Percentiles rank a stretch among this genome's conserved stretches.
Conservation (phyloP, 805 yeast genomes). For the Hanseniaspora occidentalis region DNA sequence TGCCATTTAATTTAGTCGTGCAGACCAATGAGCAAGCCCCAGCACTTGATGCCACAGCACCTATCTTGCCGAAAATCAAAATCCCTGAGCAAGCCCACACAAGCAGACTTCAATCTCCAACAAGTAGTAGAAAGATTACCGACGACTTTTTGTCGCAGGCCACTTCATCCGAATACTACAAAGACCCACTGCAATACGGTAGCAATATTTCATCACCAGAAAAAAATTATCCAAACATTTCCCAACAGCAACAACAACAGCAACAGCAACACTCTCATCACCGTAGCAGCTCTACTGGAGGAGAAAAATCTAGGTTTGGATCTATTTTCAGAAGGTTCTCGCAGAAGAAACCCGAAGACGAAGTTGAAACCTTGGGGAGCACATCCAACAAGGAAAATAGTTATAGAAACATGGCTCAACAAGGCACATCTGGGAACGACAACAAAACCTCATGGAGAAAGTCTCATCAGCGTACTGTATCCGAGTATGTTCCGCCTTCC, state of each 20-base stretch:
- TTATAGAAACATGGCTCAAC: too few relatives aligned
- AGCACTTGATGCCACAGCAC: slow-evolving; percentile 6
- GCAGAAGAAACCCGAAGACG: slow-evolving; percentile 18
- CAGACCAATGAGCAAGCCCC: too few relatives aligned
- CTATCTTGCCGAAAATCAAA: slow-evolving; percentile 30
- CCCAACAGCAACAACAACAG: background rate
- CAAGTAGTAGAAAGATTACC: slow-evolving; percentile 23
- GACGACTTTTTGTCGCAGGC: slow-evolving; percentile 7
- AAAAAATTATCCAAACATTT: background rate
- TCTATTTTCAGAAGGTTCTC: slow-evolving; percentile 25
- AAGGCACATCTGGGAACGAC: slow-evolving; percentile 6
- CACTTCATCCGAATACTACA: background rate
- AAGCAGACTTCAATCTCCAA: slow-evolving; percentile 34
- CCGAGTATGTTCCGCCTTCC: slow-evolving; percentile 22
- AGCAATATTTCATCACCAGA: slow-evolving; percentile 2
- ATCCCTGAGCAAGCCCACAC: slow-evolving; percentile 39
- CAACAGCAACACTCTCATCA: too few relatives aligned
- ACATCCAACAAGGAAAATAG: too few relatives aligned
- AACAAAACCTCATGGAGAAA: slow-evolving; percentile 10
- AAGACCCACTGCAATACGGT: background rate
- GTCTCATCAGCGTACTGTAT: slow-evolving; percentile 28
- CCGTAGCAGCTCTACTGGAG: too few relatives aligned
- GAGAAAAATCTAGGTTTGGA: slow-evolving; percentile 20
- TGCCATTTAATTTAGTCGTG: too few relatives aligned
- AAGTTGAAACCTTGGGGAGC: background rate